Evolutionary conservation across 441 rosid species (phyloP).

Genomic region (Erodium moschatum): DNA sequence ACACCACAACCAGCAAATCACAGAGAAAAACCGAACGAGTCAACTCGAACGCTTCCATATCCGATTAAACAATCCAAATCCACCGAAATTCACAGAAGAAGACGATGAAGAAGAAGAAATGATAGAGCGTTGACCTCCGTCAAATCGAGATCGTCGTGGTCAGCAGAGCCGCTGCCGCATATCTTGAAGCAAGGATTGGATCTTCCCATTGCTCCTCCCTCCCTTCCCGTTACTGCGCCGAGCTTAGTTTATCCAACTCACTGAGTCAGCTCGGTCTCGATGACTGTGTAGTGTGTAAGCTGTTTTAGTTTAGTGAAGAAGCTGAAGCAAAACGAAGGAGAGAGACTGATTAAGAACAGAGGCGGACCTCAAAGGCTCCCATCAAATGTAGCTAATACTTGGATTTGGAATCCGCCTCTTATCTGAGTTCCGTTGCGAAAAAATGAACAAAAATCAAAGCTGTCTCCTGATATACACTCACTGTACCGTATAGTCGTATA

Average conservation of each 20-base stretch:
- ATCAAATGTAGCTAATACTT: neutral
- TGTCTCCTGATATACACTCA: neutral
- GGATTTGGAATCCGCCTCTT: neutral
- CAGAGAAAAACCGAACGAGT: neutral
- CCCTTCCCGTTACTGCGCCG: no score
- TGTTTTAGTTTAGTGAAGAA: neutral
- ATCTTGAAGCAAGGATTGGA: conserved; percentile 71
- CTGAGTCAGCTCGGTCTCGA: neutral
- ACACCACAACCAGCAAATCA: no score
- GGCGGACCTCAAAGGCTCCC: neutral
- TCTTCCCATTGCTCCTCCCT: conserved; percentile 55
- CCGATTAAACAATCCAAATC: neutral
- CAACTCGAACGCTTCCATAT: no score
- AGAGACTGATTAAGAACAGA: neutral
- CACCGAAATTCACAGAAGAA: neutral
- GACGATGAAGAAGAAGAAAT: neutral
- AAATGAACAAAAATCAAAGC: neutral
- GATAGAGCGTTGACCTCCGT: conserved; percentile 32
- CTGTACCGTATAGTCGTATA: neutral
- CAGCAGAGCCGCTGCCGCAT: conserved; percentile 59
- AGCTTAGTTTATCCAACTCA: no score
- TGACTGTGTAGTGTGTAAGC: neutral
- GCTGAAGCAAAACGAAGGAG: neutral
- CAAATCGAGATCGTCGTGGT: conserved; percentile 34
- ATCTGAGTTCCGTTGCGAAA: neutral